Conservation (phyloP, 371 early-diverging fungal species). For the Chytridium lagenaria region DNA sequence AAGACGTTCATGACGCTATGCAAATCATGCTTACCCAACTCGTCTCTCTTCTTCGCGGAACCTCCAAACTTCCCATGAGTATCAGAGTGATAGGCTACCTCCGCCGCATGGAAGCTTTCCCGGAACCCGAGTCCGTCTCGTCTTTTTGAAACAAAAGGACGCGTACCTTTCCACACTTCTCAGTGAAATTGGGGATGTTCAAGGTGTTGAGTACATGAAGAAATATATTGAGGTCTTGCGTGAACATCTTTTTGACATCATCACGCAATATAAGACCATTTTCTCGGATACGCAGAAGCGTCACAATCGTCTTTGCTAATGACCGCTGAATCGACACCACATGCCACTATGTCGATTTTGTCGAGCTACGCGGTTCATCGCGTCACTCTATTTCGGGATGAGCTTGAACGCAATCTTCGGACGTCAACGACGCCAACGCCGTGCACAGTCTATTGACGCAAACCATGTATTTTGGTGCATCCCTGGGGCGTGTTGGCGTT, state of each 20-base stretch:
- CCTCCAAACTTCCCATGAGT: slow-evolving; percentile 80
- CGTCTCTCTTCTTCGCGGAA: slow-evolving; percentile 68
- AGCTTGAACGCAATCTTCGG: slow-evolving; percentile 29
- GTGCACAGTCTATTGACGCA: slow-evolving; percentile 73
- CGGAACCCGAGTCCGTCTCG: slow-evolving; percentile 70
- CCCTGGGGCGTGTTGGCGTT: slow-evolving; percentile 77
- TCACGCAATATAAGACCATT: slow-evolving; percentile 80
- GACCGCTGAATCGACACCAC: slow-evolving; percentile 34
- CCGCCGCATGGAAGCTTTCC: slow-evolving; percentile 75
- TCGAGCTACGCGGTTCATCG: slow-evolving; percentile 48
- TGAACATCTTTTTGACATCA: slow-evolving; percentile 81
- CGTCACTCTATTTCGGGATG: slow-evolving; percentile 31
- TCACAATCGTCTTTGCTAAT: slow-evolving; percentile 46
- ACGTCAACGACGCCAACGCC: slow-evolving; percentile 69
- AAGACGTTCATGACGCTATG: slow-evolving; percentile 68
- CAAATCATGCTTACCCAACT: slow-evolving; percentile 76
- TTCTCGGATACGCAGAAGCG: slow-evolving; percentile 61
- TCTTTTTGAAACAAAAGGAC: slow-evolving; percentile 77
- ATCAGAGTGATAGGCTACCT: slow-evolving; percentile 81
- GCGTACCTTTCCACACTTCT: slow-evolving; percentile 63
- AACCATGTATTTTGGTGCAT: slow-evolving; percentile 84
- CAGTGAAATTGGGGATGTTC: slow-evolving; percentile 41
- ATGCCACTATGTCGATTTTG: slow-evolving; percentile 45
- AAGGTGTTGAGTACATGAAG: slow-evolving; percentile 71
- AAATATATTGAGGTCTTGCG: slow-evolving; percentile 75